phyloP scores from a whole-genome alignment of 1,139 yeast species.

The Protomyces macrosporus region DNA sequence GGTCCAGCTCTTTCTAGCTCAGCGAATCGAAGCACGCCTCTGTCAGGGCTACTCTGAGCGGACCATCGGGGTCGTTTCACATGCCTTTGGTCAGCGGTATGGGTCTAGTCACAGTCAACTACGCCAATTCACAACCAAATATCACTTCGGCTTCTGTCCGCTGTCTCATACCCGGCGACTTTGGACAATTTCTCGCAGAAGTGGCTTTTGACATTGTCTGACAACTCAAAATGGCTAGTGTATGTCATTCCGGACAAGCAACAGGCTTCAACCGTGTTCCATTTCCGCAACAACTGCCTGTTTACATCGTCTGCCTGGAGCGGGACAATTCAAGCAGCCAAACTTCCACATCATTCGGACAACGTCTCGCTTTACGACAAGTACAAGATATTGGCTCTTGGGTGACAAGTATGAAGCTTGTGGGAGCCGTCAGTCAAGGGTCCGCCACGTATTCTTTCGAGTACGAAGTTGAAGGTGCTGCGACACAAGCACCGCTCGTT shows the following conservation, averaged over 20 bases:
- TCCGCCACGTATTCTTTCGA: conserved; percentile 51
- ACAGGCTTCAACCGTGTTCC: conserved; percentile 31
- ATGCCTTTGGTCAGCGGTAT: conserved; percentile 60
- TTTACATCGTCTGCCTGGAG: not conserved
- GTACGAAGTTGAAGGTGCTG: conserved; percentile 48
- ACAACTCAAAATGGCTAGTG: conserved; percentile 53
- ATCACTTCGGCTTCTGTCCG: conserved; percentile 44
- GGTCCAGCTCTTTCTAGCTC: conserved; percentile 42
- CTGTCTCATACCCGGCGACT: conserved; percentile 43
- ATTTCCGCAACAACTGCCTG: not conserved
- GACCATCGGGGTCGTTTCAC: conserved; percentile 34
- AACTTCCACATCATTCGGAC: conserved; percentile 31
- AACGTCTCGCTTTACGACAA: conserved; percentile 44
- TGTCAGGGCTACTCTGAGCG: conserved; percentile 44
- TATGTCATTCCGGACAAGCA: conserved; percentile 42
- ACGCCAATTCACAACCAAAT: conserved; percentile 51
- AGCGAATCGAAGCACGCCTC: conserved; percentile 52
- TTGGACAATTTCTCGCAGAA: conserved; percentile 44
- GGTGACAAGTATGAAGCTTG: conserved; percentile 43
- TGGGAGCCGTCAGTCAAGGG: conserved; percentile 40
- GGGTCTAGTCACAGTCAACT: conserved; percentile 67
- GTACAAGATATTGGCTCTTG: conserved; percentile 65
- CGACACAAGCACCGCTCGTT: conserved; percentile 50
- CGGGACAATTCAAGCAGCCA: conserved; percentile 9
- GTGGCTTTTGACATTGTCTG: conserved; percentile 41